A percentile compares a stretch with the other conserved stretches of the same genome.
Conservation (phyloP, 768 basidiomycete genomes). For the Xerocomus potaroensis region DNA sequence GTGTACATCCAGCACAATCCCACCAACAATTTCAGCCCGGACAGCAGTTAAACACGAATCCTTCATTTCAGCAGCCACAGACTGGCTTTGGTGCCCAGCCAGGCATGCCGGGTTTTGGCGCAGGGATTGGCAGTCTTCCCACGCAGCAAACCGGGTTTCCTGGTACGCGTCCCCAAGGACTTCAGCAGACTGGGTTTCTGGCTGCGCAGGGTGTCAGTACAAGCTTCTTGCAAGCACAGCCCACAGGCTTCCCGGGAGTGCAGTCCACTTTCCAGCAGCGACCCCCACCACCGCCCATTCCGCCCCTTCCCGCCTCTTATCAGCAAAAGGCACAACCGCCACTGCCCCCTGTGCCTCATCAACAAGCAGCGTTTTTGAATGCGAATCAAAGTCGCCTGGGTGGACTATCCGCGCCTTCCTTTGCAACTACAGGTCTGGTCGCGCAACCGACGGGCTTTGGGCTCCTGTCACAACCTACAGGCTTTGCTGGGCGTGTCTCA, state of each 20-base stretch:
- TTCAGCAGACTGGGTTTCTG: conserved; percentile 43
- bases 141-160: conserved; percentile 62
- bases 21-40: conserved; percentile 37
- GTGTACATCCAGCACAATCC: conserved; percentile 39
- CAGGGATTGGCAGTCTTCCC: conserved; percentile 39
- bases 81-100: conserved; percentile 26
- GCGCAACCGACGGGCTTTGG: conserved; percentile 23
- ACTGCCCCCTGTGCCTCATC: conserved; percentile 32
- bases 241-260: conserved; percentile 42
- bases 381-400: conserved; percentile 48
- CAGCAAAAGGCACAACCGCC: conserved; percentile 46
- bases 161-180: conserved; percentile 35
- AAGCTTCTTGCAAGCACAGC: conserved; percentile 46
- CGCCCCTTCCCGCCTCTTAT: conserved; percentile 58
- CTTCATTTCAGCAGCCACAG: conserved; percentile 43
- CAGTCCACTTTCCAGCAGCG: conserved; percentile 33
- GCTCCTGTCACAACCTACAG: conserved; percentile 31
- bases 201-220: conserved; percentile 27
- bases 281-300: conserved; percentile 53
- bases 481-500: conserved; percentile 45
- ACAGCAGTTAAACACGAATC: conserved; percentile 27
- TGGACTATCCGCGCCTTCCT: conserved; percentile 20
- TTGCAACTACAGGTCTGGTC: conserved; percentile 9
- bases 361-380: conserved; percentile 49
- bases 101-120: conserved; percentile 27